A percentile compares a stretch with the other conserved stretches of the same genome.
Conservation (phyloP, 1,284 basidiomycete species). For the Ceratobasidium sp. region DNA sequence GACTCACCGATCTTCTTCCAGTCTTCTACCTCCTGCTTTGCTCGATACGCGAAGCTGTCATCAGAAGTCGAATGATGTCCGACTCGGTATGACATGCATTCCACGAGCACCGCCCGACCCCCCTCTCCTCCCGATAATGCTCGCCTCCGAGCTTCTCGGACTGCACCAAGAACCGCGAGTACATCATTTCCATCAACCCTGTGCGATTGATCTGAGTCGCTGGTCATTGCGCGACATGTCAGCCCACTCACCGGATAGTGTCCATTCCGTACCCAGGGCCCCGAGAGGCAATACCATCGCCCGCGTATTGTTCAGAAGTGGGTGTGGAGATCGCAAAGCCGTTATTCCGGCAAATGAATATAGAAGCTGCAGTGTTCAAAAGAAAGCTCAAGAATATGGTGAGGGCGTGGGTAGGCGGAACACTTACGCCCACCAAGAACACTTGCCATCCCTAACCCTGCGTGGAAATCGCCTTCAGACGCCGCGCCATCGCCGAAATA, state of each 20-base stretch:
- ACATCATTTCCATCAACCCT: constrained; percentile 96
- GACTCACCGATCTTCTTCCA: constrained; percentile 72
- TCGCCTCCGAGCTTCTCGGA: constrained; percentile 78
- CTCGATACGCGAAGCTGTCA: constrained; percentile 91
- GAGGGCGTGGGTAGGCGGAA: constrained; percentile 43
- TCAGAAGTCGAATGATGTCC: constrained; percentile 97
- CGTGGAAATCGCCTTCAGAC: constrained; percentile 65
- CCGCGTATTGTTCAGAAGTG: constrained; percentile 87
- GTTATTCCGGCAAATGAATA: constrained; percentile 58
- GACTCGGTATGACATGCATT: constrained; percentile 93
- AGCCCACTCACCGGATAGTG: constrained; percentile 65
- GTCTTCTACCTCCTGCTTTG: constrained; percentile 86
- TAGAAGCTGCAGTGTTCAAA: constrained; percentile 47
- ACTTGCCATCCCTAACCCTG: constrained; percentile 61
- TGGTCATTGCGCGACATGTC: background rate
- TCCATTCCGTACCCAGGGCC: constrained; percentile 95
- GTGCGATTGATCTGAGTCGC: background rate
- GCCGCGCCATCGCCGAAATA: constrained; percentile 84
- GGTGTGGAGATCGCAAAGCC: constrained; percentile 92
- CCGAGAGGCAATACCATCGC: constrained; percentile 92
- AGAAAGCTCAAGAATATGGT: constrained; percentile 46
- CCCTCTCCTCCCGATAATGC: constrained; percentile 70
- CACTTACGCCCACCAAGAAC: constrained; percentile 57
- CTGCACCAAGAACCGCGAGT: constrained; percentile 85
- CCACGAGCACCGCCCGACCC: constrained; percentile 87